phyloP scores from a whole-genome alignment of 2,329 filamentous ascomycete species.

The Microsporum audouinii region DNA sequence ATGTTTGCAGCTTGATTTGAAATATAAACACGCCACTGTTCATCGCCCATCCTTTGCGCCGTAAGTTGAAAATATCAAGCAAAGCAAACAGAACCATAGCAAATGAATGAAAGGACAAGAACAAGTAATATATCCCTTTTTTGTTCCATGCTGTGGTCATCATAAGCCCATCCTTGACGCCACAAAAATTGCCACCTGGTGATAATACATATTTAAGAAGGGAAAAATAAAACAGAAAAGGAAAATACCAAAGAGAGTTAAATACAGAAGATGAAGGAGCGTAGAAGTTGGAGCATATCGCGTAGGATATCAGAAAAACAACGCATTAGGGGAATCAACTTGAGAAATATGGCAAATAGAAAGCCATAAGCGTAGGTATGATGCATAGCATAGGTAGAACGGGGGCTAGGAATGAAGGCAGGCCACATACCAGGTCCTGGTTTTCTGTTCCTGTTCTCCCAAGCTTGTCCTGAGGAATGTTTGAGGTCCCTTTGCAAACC shows the following conservation, averaged over 20 bases:
- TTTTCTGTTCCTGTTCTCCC: neutral
- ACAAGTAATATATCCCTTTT: neutral
- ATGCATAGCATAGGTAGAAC: neutral
- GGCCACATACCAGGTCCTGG: neutral
- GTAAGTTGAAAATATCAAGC: neutral
- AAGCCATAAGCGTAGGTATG: neutral
- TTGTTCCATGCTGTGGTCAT: neutral
- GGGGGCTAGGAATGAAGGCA: neutral
- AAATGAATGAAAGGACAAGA: neutral
- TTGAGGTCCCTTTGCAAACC: neutral
- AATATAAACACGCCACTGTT: neutral
- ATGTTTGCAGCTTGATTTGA: neutral
- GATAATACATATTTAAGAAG: neutral
- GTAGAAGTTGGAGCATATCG: constrained; percentile 2
- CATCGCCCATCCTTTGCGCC: neutral
- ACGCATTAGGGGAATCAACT: too few species aligned
- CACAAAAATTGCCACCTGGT: neutral
- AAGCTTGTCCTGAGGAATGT: neutral
- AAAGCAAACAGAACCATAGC: neutral
- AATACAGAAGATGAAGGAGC: constrained; percentile 3
- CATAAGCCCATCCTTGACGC: neutral
- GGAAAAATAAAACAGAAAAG: neutral
- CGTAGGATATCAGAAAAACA: neutral
- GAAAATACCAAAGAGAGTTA: constrained; percentile 3
- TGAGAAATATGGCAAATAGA: neutral